These are phyloP conservation scores for Echria macrotheca DNA, from an alignment of 495 filamentous ascomycete species.

Conservation along the genomic window DNA sequence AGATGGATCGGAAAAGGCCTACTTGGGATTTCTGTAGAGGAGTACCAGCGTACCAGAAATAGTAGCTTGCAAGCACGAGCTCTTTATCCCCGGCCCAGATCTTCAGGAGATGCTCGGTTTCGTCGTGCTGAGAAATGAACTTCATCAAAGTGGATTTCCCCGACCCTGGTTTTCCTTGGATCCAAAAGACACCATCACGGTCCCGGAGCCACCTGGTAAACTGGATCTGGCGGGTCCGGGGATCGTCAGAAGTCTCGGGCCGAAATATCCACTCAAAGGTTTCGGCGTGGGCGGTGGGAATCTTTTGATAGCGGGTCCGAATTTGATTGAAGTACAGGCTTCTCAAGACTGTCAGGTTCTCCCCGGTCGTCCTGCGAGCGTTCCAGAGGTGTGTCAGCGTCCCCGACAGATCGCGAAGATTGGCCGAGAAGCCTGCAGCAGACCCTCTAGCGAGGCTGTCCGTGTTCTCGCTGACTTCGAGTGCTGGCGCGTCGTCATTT, in stretches of 20 bases:
- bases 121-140: neutral
- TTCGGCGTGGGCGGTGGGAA: neutral
- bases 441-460: neutral
- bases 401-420: neutral
- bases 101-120: neutral
- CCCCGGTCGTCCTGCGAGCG: neutral
- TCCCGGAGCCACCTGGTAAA: neutral
- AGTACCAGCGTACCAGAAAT: slow-evolving; percentile 7
- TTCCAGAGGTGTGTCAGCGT: neutral
- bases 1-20: slow-evolving; percentile 6
- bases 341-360: neutral
- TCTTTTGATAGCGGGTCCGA: neutral
- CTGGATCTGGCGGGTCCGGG: neutral
- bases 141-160: slow-evolving; percentile 13
- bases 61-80: slow-evolving; percentile 4
- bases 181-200: slow-evolving; percentile 6
- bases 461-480: neutral
- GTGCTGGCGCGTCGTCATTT: neutral
- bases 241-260: neutral
- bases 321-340: neutral
- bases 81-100: neutral
- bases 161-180: slow-evolving; percentile 9
- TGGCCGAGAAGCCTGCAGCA: neutral
- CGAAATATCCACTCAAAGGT: slow-evolving; percentile 1
- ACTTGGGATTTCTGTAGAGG: slow-evolving; percentile 1